Evolutionary conservation across 2,329 filamentous ascomycete genomes (phyloP).

Genomic region (Cercospora brassicicola): DNA sequence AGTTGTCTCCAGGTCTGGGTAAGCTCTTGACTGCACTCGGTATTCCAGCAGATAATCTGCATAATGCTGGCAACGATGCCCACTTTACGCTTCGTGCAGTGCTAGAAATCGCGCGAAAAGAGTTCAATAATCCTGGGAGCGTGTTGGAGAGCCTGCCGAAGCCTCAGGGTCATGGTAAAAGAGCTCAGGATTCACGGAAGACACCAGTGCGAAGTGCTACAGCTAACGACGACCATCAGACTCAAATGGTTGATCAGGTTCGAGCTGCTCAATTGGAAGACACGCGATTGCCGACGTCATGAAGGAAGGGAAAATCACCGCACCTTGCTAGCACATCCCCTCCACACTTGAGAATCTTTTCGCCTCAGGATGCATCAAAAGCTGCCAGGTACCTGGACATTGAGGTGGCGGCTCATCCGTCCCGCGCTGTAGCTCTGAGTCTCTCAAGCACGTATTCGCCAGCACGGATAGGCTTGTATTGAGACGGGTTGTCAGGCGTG

Average conservation of each 20-base stretch:
- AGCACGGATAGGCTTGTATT: conserved; percentile 40
- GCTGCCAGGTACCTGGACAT: not conserved
- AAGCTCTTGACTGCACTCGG: conserved; percentile 62
- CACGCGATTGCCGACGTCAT: not conserved
- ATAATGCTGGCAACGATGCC: conserved; percentile 27
- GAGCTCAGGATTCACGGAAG: not conserved
- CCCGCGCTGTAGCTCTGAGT: conserved; percentile 24
- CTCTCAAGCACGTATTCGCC: conserved; percentile 44
- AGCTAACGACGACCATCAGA: not conserved
- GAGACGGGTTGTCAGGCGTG: conserved; percentile 34
- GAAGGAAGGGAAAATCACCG: not conserved
- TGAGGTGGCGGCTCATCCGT: conserved; percentile 6
- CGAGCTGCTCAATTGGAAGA: not conserved
- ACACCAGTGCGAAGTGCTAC: not conserved
- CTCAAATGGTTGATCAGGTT: not conserved
- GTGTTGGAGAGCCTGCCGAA: not conserved
- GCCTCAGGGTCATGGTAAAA: not conserved
- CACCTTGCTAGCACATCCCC: not conserved
- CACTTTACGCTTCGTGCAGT: conserved; percentile 24
- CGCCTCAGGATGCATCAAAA: not conserved
- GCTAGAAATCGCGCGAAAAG: conserved; percentile 7
- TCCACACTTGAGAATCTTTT: not conserved
- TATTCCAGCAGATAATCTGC: conserved; percentile 23
- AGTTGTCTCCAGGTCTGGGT: conserved; percentile 47
- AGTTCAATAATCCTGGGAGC: not conserved